These are phyloP conservation scores for Schizopora paradoxa DNA, from an alignment of 1,284 basidiomycete genomes.

Conservation along the genomic window DNA sequence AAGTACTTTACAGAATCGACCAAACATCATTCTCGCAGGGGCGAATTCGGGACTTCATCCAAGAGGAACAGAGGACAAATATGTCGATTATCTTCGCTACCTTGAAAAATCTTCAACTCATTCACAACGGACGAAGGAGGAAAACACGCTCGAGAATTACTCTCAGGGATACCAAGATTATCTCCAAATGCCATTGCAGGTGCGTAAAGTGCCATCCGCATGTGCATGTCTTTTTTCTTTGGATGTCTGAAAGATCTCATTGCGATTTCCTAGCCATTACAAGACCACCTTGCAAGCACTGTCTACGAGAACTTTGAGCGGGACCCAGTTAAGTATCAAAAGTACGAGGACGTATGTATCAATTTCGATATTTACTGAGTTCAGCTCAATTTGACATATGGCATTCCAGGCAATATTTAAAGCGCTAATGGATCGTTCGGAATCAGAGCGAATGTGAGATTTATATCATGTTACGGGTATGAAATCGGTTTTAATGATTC, in stretches of 20 bases:
- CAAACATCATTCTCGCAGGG: conserved; percentile 76
- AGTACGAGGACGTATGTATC: conserved; percentile 91
- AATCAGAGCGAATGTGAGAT: conserved; percentile 55
- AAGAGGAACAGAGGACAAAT: conserved; percentile 81
- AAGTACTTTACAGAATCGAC: conserved; percentile 56
- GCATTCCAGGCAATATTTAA: conserved; percentile 65
- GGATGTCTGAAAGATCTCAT: conserved; percentile 5
- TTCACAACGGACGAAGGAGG: conserved; percentile 50
- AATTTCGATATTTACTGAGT: conserved; percentile 11
- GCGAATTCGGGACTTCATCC: conserved; percentile 60
- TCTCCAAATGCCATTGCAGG: conserved; percentile 91
- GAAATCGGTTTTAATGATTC: conserved; percentile 7
- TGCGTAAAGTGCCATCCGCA: too few species aligned
- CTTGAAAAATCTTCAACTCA: conserved; percentile 71
- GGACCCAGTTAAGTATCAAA: conserved; percentile 93
- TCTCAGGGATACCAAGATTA: conserved; percentile 93
- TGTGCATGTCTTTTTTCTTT: not conserved
- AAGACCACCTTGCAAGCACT: conserved; percentile 93
- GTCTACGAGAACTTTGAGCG: conserved; percentile 98
- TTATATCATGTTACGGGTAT: conserved; percentile 7
- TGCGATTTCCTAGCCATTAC: conserved; percentile 66
- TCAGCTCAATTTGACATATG: conserved; percentile 5
- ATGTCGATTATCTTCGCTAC: conserved; percentile 86
- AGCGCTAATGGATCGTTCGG: conserved; percentile 72
- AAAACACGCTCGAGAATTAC: conserved; percentile 80